Conservation (phyloP, 352 stramenopile species). For the Pseudoperonospora humuli region DNA sequence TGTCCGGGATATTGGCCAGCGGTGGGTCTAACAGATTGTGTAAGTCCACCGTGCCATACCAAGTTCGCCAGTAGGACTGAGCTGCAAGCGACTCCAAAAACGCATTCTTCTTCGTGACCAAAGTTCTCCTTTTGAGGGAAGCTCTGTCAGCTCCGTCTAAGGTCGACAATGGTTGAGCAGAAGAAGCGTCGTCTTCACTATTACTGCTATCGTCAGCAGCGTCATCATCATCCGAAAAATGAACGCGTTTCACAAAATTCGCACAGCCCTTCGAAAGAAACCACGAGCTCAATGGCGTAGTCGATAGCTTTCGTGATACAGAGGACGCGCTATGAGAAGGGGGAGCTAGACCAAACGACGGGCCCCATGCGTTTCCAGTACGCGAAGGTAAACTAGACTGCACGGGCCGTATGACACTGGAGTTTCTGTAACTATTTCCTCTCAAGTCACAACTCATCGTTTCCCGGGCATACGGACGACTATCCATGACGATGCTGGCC, state of each 20-base stretch:
- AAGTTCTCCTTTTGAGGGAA: constrained; percentile 12
- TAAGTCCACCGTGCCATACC: constrained; percentile 40
- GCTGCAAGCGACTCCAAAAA: constrained; percentile 44
- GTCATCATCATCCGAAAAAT: constrained; percentile 25
- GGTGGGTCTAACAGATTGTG: constrained; percentile 47
- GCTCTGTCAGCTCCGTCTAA: constrained; percentile 4
- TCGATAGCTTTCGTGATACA: constrained; percentile 10
- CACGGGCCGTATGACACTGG: background rate
- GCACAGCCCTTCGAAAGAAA: constrained; percentile 54
- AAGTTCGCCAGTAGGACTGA: constrained; percentile 49
- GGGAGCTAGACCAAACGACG: constrained; percentile 34
- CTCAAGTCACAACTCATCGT: constrained; percentile 15
- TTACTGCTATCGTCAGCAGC: background rate
- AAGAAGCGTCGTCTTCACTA: constrained; percentile 4
- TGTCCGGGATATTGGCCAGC: constrained; percentile 22
- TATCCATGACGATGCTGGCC: constrained; percentile 24
- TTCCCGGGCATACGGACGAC: constrained; percentile 20
- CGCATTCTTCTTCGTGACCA: constrained; percentile 20
- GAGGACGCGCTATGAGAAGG: background rate
- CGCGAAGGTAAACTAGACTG: constrained; percentile 1
- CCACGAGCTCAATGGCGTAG: constrained; percentile 52
- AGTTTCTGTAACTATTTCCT: background rate
- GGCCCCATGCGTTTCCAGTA: constrained; percentile 32
- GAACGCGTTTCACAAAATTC: constrained; percentile 53
- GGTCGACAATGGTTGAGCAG: background rate